Conservation (phyloP, 495 filamentous ascomycete species). For the Annulohypoxylon bovei region DNA sequence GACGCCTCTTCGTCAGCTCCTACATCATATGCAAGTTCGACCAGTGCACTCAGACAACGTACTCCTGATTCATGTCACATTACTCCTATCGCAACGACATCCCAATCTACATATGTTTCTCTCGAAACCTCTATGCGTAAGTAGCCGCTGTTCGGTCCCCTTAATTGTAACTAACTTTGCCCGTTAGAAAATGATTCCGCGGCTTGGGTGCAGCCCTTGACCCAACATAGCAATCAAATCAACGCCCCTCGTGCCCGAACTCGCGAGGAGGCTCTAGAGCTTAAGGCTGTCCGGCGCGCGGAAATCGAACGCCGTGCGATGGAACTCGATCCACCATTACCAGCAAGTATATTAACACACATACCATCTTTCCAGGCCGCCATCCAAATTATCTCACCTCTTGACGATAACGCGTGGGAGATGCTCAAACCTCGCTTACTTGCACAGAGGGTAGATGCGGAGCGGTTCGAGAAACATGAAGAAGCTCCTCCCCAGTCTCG, state of each 20-base stretch:
- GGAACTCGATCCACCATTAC: constrained; percentile 69
- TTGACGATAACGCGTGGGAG: constrained; percentile 73
- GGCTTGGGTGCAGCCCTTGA: neutral
- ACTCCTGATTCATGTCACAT: neutral
- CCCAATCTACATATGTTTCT: neutral
- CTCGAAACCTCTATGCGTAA: neutral
- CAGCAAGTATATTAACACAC: constrained; percentile 65
- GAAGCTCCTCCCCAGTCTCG: constrained; percentile 37
- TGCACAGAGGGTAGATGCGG: constrained; percentile 67
- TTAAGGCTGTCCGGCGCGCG: constrained; percentile 66
- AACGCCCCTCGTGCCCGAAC: constrained; percentile 48
- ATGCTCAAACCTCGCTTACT: constrained; percentile 71
- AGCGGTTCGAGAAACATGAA: constrained; percentile 63
- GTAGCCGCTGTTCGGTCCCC: neutral
- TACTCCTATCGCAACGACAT: neutral
- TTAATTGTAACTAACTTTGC: neutral
- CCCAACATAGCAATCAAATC: constrained; percentile 2
- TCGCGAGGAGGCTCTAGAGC: constrained; percentile 58
- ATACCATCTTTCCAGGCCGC: constrained; percentile 77
- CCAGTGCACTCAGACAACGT: neutral
- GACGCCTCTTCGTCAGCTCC: constrained; percentile 3
- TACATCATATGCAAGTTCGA: constrained; percentile 4
- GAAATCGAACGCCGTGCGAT: constrained; percentile 76
- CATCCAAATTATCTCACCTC: constrained; percentile 68
- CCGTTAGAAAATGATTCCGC: constrained; percentile 1